Conservation (phyloP, 176 grass and related monocot species). For the Bromus sterilis region DNA sequence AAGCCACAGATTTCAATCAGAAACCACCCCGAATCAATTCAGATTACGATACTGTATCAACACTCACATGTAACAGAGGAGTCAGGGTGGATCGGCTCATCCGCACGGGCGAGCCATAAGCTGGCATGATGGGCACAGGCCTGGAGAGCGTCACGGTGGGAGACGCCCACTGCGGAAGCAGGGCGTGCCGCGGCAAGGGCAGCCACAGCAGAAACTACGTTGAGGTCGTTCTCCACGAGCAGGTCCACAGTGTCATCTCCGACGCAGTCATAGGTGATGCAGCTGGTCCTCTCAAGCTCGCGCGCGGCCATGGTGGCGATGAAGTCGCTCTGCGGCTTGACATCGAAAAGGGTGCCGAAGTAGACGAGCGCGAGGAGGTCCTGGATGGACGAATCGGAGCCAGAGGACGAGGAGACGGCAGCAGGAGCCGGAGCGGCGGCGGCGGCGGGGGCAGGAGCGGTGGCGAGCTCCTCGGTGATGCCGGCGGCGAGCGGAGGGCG, state of each 20-base stretch:
- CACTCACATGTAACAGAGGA: constrained; percentile 59
- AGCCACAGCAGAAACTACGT: constrained; percentile 51
- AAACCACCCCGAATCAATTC: neutral
- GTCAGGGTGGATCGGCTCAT: constrained; percentile 58
- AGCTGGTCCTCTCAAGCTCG: constrained; percentile 75
- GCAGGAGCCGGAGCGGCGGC: neutral
- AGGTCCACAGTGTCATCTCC: constrained; percentile 74
- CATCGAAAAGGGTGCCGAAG: constrained; percentile 79
- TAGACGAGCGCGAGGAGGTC: constrained; percentile 74
- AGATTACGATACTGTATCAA: neutral
- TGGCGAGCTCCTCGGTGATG: constrained; percentile 60
- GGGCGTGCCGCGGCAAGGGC: constrained; percentile 62
- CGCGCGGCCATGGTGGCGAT: constrained; percentile 62
- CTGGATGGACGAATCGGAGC: constrained; percentile 47
- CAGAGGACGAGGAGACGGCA: neutral
- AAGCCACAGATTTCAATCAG: neutral
- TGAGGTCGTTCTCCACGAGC: constrained; percentile 62
- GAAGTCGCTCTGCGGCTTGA: constrained; percentile 72
- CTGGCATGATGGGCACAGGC: constrained; percentile 60
- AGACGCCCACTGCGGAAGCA: constrained; percentile 46
- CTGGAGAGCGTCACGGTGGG: constrained; percentile 72
- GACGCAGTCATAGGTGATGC: constrained; percentile 88
- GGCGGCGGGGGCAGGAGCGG: neutral
- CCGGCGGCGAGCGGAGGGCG: constrained; percentile 59
- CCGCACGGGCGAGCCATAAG: constrained; percentile 49